These are phyloP conservation scores for Saturnispora quitensis DNA, from an alignment of 805 yeast species.

Conservation along the genomic window DNA sequence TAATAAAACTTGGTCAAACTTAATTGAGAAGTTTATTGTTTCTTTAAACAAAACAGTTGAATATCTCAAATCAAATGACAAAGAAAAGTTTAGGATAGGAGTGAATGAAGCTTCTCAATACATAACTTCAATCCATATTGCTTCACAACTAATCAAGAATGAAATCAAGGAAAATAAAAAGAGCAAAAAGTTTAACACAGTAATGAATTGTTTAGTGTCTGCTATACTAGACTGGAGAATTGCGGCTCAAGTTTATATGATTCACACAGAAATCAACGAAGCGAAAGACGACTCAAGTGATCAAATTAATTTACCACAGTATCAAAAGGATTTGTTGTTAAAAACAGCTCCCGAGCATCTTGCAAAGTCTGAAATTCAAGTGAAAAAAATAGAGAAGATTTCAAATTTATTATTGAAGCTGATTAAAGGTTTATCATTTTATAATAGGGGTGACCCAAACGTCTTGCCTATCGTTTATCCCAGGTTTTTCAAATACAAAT, in stretches of 20 bases:
- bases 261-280: conserved; percentile 9
- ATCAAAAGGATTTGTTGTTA: neutral
- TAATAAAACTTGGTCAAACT: conserved; percentile 49
- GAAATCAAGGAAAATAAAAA: conserved; percentile 40
- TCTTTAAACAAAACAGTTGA: conserved; percentile 41
- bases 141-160: conserved; percentile 44
- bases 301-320: neutral
- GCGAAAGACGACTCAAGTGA: neutral
- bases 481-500: conserved; percentile 53
- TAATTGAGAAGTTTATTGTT: conserved; percentile 39
- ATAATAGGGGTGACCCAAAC: conserved; percentile 10
- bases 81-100: conserved; percentile 43
- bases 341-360: neutral
- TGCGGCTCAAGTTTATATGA: conserved; percentile 53
- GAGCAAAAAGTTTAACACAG: conserved; percentile 37
- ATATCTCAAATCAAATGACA: conserved; percentile 42
- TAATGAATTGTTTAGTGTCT: conserved; percentile 43
- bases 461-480: conserved; percentile 60
- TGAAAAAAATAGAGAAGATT: neutral
- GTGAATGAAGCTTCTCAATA: conserved; percentile 45
- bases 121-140: conserved; percentile 43
- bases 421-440: neutral
- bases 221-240: conserved; percentile 56
- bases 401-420: neutral
- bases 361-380: neutral